These are phyloP conservation scores for Alternaria sp. DNA, from an alignment of 2,329 filamentous ascomycete species.

Conservation along the genomic window DNA sequence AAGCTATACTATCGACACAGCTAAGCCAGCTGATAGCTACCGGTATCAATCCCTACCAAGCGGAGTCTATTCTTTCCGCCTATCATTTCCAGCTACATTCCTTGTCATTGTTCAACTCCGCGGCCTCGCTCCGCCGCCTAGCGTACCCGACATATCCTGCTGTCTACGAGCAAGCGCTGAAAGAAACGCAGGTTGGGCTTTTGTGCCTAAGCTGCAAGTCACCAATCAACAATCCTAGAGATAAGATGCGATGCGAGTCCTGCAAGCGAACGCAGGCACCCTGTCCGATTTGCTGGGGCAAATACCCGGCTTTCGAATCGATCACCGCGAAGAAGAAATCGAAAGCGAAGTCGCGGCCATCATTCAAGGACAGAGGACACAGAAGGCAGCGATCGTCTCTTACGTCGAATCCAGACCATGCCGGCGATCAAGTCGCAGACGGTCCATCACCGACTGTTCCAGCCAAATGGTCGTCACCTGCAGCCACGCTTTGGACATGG, in stretches of 20 bases:
- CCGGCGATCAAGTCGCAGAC: constrained; percentile 19
- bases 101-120: constrained; percentile 57
- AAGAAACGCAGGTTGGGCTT: constrained; percentile 61
- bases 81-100: constrained; percentile 64
- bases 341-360: constrained; percentile 32
- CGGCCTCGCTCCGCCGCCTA: constrained; percentile 62
- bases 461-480: constrained; percentile 28
- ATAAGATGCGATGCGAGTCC: constrained; percentile 59
- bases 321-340: constrained; percentile 37
- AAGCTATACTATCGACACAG: constrained; percentile 49
- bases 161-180: constrained; percentile 63
- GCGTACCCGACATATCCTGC: constrained; percentile 62
- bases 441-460: constrained; percentile 30
- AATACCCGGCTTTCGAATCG: constrained; percentile 50
- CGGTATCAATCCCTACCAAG: constrained; percentile 58
- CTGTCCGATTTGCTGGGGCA: constrained; percentile 55
- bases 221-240: constrained; percentile 59
- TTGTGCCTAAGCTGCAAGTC: constrained; percentile 64
- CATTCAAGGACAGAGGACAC: constrained; percentile 28
- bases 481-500: constrained; percentile 58
- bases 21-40: constrained; percentile 50
- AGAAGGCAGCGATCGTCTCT: constrained; percentile 36
- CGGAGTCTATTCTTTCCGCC: constrained; percentile 61
- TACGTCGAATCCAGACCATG: constrained; percentile 15
- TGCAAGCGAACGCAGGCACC: constrained; percentile 53